Evolutionary conservation across 2,329 filamentous ascomycete genomes (phyloP).

Genomic region (Botrytis pseudocinerea): DNA sequence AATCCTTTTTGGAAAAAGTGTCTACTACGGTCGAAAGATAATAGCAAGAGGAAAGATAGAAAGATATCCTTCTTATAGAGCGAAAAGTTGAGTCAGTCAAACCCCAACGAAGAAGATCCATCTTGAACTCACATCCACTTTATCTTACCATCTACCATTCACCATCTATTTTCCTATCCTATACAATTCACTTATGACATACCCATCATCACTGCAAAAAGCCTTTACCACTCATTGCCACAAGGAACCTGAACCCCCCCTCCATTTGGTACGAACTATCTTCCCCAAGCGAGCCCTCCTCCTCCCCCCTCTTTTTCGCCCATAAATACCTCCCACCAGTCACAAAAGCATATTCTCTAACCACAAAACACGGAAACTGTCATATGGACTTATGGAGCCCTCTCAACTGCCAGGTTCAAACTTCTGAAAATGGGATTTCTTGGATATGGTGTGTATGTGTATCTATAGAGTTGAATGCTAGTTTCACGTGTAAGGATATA

Average conservation of each 20-base stretch:
- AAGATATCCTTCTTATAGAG: too few relatives aligned
- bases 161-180: not conserved
- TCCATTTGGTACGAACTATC: too few relatives aligned
- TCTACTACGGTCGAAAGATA: too few relatives aligned
- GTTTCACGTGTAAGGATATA: not conserved
- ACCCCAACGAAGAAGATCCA: not conserved
- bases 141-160: not conserved
- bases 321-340: not conserved
- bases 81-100: not conserved
- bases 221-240: too few relatives aligned
- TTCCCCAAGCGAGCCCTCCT: not conserved
- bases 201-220: too few relatives aligned
- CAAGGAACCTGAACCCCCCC: too few relatives aligned
- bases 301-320: not conserved
- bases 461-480: not conserved
- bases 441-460: not conserved
- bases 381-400: too few relatives aligned
- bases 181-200: not conserved
- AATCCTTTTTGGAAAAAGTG: too few relatives aligned
- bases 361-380: not conserved
- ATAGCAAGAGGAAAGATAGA: too few relatives aligned
- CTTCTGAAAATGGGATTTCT: not conserved
- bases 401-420: not conserved
- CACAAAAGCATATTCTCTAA: rapidly evolving
- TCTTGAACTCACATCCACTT: not conserved